phyloP scores from a whole-genome alignment of 345 rosid species.

The Camelina sativa region DNA sequence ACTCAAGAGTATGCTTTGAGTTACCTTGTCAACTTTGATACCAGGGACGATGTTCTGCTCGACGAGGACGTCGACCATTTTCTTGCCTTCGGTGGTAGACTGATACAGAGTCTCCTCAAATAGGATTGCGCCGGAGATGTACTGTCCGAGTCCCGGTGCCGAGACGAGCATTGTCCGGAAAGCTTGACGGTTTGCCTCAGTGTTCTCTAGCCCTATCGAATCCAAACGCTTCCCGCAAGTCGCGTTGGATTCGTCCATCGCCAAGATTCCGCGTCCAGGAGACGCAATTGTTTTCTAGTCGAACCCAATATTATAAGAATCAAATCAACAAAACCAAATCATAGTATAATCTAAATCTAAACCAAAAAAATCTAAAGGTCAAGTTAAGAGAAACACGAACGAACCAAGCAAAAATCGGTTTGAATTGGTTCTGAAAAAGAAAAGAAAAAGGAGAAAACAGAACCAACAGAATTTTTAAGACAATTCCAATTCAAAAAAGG shows the following conservation, averaged over 20 bases:
- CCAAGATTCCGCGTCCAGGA: slow-evolving; percentile 97
- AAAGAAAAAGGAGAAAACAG: slow-evolving; percentile 5
- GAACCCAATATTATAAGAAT: slow-evolving; percentile 4
- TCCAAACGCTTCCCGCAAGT: slow-evolving; percentile 97
- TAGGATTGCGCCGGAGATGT: slow-evolving; percentile 90
- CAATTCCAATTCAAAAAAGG: not conserved
- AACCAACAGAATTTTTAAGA: not conserved
- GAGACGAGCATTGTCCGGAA: slow-evolving; percentile 86
- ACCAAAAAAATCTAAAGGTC: not conserved
- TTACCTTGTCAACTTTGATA: slow-evolving; percentile 96
- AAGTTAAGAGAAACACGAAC: not conserved
- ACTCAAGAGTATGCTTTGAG: not conserved
- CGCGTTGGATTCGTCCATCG: slow-evolving; percentile 98
- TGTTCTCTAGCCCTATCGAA: slow-evolving; percentile 94
- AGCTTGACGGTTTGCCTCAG: slow-evolving; percentile 96
- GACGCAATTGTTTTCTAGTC: slow-evolving; percentile 88
- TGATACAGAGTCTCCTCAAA: slow-evolving; percentile 99
- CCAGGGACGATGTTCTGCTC: slow-evolving; percentile 96
- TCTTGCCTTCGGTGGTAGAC: slow-evolving; percentile 81
- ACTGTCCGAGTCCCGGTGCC: slow-evolving; percentile 82
- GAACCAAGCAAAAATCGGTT: not conserved
- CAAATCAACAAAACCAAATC: not conserved
- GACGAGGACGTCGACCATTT: slow-evolving; percentile 89
- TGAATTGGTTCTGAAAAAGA: not conserved
- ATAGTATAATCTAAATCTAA: not conserved